phyloP scores from a whole-genome alignment of 257 asterid species.

The Penstemon davidsonii region DNA sequence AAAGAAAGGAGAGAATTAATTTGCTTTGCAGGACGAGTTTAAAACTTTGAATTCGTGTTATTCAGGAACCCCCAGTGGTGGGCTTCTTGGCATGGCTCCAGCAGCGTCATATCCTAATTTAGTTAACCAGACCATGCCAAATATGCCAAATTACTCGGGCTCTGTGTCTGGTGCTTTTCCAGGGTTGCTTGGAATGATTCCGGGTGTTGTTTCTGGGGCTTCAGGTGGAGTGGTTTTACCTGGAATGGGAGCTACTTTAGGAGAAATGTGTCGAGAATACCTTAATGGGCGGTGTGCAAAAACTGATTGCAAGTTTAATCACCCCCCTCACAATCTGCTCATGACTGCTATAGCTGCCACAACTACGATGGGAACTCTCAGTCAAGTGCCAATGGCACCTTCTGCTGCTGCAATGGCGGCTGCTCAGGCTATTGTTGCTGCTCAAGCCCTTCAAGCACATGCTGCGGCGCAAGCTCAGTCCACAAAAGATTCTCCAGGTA shows the following conservation, averaged over 20 bases:
- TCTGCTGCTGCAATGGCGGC: conserved; percentile 99
- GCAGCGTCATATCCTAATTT: conserved; percentile 68
- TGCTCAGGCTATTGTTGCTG: conserved; percentile 99
- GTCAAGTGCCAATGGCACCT: conserved; percentile 98
- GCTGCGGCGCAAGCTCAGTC: conserved; percentile 82
- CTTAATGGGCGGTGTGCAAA: conserved; percentile 80
- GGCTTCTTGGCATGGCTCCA: conserved; percentile 82
- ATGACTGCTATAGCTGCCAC: conserved; percentile 87
- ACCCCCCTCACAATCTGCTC: conserved; percentile 86
- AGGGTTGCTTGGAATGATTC: conserved; percentile 95
- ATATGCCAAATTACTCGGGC: conserved; percentile 96
- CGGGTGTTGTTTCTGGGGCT: conserved; percentile 88
- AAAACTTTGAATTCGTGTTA: conserved; percentile 22
- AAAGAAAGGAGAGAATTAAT: not conserved
- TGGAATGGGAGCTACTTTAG: conserved; percentile 86
- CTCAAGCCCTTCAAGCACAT: conserved; percentile 98
- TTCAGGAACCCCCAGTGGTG: conserved; percentile 79
- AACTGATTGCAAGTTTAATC: conserved; percentile 78
- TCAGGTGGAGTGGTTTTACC: conserved; percentile 92
- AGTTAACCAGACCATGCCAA: conserved; percentile 97
- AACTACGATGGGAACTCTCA: conserved; percentile 71
- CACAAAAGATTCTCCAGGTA: conserved; percentile 64
- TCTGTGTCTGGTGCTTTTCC: conserved; percentile 93
- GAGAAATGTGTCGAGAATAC: conserved; percentile 92
- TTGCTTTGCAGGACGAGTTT: conserved; percentile 24